Conservation (phyloP, 805 yeast genomes). For the Ogataea naganishii region DNA sequence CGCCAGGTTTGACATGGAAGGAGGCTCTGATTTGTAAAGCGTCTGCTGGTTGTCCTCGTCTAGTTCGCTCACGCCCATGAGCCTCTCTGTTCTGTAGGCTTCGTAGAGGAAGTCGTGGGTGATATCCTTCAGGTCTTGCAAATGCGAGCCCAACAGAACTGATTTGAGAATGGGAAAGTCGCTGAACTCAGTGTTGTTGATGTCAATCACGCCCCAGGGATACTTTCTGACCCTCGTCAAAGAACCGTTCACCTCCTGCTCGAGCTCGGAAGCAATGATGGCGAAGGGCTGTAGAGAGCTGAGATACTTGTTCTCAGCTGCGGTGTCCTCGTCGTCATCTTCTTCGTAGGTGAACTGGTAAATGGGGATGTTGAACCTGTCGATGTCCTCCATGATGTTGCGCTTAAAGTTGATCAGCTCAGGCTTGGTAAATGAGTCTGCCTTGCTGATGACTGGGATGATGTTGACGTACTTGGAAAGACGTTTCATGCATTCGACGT, state of each 20-base stretch:
- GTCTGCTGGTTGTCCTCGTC: conserved; percentile 21
- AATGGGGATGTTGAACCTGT: conserved; percentile 60
- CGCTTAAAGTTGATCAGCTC: conserved; percentile 56
- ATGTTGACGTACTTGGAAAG: conserved; percentile 67
- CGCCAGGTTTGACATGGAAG: conserved; percentile 58
- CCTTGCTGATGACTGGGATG: conserved; percentile 60
- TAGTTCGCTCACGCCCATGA: conserved; percentile 44
- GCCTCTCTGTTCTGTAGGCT: conserved; percentile 55
- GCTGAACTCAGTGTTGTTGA: conserved; percentile 40
- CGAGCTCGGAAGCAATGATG: conserved; percentile 55
- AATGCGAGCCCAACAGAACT: conserved; percentile 49
- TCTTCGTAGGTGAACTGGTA: conserved; percentile 68
- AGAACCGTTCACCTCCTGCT: conserved; percentile 40
- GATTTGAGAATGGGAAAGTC: conserved; percentile 48
- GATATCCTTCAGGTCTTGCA: conserved; percentile 57
- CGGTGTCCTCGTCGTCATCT: conserved; percentile 59
- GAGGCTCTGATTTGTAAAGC: conserved; percentile 27
- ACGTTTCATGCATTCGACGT: conserved; percentile 61
- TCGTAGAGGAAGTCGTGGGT: conserved; percentile 60
- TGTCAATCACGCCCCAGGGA: conserved; percentile 68
- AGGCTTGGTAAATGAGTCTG: conserved; percentile 58
- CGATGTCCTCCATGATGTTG: conserved; percentile 54
- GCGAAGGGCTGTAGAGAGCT: conserved; percentile 71
- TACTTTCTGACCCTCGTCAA: conserved; percentile 53
- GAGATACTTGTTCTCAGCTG: conserved; percentile 58